Percentiles rank a stretch among this genome's conserved stretches.
Evolutionary conservation across 805 yeast genomes (phyloP).

Genomic region (Cyberlindnera suaveolens): DNA sequence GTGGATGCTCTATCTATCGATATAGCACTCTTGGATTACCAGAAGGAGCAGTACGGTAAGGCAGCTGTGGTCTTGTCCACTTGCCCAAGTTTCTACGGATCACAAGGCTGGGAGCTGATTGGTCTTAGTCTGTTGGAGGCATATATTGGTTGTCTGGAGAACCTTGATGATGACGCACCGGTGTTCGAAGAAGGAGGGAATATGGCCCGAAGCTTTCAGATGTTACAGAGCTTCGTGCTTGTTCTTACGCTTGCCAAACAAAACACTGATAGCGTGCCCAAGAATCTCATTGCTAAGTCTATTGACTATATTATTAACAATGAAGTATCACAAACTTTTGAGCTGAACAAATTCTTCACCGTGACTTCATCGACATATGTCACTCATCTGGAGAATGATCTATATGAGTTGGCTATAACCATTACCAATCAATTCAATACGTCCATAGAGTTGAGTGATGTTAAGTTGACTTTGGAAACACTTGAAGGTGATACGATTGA

Average conservation of each 20-base stretch:
- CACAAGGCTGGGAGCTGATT: slow-evolving; percentile 69
- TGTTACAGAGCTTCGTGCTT: slow-evolving; percentile 7
- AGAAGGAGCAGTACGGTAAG: slow-evolving; percentile 46
- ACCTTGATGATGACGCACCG: slow-evolving; percentile 25
- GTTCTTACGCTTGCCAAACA: slow-evolving; percentile 4
- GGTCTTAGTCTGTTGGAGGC: slow-evolving; percentile 60
- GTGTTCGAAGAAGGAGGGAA: slow-evolving; percentile 11
- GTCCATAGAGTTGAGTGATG: slow-evolving; percentile 4
- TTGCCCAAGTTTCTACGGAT: slow-evolving; percentile 61
- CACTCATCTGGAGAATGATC: slow-evolving; percentile 8
- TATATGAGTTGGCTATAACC: slow-evolving; percentile 6
- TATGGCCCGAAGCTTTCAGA: neutral
- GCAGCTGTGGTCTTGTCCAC: slow-evolving; percentile 61
- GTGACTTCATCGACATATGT: slow-evolving; percentile 5
- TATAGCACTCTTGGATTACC: slow-evolving; percentile 64
- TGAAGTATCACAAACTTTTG: neutral
- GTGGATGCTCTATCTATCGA: slow-evolving; percentile 75
- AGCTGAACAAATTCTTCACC: slow-evolving; percentile 8
- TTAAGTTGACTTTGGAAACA: slow-evolving; percentile 18
- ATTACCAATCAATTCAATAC: slow-evolving; percentile 5
- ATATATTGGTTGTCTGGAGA: slow-evolving; percentile 63
- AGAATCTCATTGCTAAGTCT: slow-evolving; percentile 5
- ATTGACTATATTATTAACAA: slow-evolving; percentile 1
- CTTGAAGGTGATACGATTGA: slow-evolving; percentile 5
- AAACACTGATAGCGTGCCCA: neutral